These are phyloP conservation scores for Phyllostachys edulis DNA, from an alignment of 176 grass and related monocot genomes.

Conservation along the genomic window DNA sequence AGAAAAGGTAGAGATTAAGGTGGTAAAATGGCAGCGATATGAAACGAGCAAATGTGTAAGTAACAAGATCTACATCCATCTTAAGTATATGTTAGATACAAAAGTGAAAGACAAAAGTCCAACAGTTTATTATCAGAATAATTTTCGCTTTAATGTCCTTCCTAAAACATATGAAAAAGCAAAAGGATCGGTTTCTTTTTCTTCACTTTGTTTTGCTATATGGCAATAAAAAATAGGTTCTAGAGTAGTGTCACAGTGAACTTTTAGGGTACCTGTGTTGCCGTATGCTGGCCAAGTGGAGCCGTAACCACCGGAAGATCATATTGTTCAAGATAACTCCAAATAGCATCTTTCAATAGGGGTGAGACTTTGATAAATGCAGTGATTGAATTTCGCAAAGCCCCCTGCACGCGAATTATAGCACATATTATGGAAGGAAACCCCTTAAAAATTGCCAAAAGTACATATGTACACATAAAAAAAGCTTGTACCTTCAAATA, in stretches of 20 bases:
- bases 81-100: slow-evolving; percentile 12
- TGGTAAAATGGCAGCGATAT: not conserved
- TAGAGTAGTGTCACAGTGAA: slow-evolving; percentile 7
- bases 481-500: slow-evolving; percentile 77
- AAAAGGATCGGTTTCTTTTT: not conserved
- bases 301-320: slow-evolving; percentile 76
- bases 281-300: slow-evolving; percentile 48
- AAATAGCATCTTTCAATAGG: slow-evolving; percentile 75
- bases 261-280: slow-evolving; percentile 59
- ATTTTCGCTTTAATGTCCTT: not conserved
- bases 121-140: too few species aligned
- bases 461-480: slow-evolving; percentile 11
- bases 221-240: not conserved
- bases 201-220: slow-evolving; percentile 6
- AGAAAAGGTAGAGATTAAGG: slow-evolving; percentile 8
- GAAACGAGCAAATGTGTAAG: slow-evolving; percentile 8
- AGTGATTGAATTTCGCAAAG: slow-evolving; percentile 73
- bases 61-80: slow-evolving; percentile 14
- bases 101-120: not conserved
- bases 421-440: slow-evolving; percentile 21
- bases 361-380: slow-evolving; percentile 96
- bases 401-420: slow-evolving; percentile 58
- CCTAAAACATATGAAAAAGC: not conserved
- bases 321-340: slow-evolving; percentile 96
- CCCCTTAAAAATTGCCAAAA: not conserved